Conservation (phyloP, 305 asterid species). For the Ruellia speciosa region DNA sequence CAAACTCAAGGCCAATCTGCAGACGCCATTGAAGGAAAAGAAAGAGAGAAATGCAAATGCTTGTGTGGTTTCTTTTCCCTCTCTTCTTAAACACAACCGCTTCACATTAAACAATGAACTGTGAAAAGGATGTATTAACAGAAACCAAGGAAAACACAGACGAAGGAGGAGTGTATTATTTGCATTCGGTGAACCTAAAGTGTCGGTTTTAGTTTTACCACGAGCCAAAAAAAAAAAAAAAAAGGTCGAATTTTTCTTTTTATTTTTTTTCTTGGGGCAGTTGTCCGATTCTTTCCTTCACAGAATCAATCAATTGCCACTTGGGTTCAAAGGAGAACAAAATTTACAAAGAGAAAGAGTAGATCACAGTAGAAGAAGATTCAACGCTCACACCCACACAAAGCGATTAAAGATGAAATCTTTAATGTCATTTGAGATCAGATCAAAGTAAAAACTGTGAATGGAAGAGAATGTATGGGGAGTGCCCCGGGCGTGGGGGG, state of each 20-base stretch:
- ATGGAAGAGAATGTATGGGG: too few relatives aligned
- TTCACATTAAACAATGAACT: slow-evolving; percentile 40
- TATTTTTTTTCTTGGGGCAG: slow-evolving; percentile 21
- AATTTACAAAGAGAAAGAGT: background rate
- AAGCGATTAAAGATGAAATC: background rate
- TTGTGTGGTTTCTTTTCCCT: slow-evolving; percentile 7
- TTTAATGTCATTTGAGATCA: background rate
- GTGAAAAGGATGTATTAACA: slow-evolving; percentile 50
- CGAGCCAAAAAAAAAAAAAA: slow-evolving; percentile 13
- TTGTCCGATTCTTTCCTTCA: slow-evolving; percentile 50
- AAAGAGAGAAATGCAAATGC: slow-evolving; percentile 17
- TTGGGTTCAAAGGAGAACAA: background rate
- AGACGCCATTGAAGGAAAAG: slow-evolving; percentile 1
- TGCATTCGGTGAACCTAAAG: slow-evolving; percentile 26
- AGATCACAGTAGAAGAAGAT: background rate
- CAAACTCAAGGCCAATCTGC: slow-evolving; percentile 18
- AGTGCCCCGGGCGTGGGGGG: too few relatives aligned
- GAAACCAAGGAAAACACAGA: slow-evolving; percentile 25
- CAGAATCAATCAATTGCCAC: slow-evolving; percentile 24
- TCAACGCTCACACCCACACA: background rate
- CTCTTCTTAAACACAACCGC: slow-evolving; percentile 35
- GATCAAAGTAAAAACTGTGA: background rate
- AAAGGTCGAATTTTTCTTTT: background rate
- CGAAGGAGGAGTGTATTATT: slow-evolving; percentile 2
- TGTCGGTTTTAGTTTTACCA: slow-evolving; percentile 24